Evolutionary conservation across 2,329 filamentous ascomycete species (phyloP), one percentile per base, ranked within the genome.

Genomic region (Fusarium nanum): DNA sequence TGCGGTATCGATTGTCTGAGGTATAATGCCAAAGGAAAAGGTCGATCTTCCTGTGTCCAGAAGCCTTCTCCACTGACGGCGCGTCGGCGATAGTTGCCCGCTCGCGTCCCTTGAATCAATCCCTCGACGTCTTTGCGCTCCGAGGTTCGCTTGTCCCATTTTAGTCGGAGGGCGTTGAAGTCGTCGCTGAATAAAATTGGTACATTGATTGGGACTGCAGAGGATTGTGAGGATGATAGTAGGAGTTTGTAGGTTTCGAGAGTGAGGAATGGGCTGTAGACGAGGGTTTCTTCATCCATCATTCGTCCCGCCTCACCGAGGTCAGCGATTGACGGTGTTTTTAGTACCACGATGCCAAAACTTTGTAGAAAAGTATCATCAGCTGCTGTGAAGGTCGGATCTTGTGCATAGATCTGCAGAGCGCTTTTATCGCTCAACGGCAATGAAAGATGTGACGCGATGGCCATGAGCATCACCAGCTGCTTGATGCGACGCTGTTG

Each of bases 201-300:
- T 13, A 65, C 57, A 4, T 57, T 65, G 8, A 42, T 42, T 9
- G 45, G 42, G 18, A 34, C 30, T 2, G 48, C 9, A 0, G 55
- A 34, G 13, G 56, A 58, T 27, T 55, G 54, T 11, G 48, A 60
- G 30, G 52, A 62, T 5, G 65, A 46, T 9, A 73, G 45, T 2
- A 72, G 32, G 3, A 67, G 46, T 10, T 60, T 73, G 30, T 74
- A 75, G 18, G 72, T 71, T 14, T 64, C 68, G 10, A 74, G 64
- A 0, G 73, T 75, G n/a, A 75, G 69, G 30, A 75, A 75, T 3
- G 73, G 73, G 32, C 71, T 73, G 47, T 74, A 75, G 6, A 75
- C 46, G n/a, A 75, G 60, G 0, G 73, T 74, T 28, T 75, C 61
- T 6, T 50, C 47, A 7, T 75, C 53, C 14, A 75, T 73, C 30